phyloP scores from a whole-genome alignment of 148 eudicot genomes.

The Heliamphora exappendiculata region DNA sequence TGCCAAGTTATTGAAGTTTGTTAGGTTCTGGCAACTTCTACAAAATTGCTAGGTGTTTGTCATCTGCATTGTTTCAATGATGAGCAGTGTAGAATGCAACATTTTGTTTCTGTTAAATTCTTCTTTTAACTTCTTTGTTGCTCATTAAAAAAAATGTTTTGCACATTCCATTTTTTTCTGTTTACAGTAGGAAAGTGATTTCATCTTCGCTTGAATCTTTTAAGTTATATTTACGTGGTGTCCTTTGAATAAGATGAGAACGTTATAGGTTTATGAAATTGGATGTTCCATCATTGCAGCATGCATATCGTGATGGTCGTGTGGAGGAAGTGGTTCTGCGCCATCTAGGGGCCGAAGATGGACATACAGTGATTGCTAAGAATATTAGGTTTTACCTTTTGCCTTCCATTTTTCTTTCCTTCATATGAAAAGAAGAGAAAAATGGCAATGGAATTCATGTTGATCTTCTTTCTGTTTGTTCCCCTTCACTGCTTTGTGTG shows the following conservation, averaged over 20 bases:
- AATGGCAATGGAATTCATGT: not conserved
- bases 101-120: not conserved
- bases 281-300: conserved; percentile 33
- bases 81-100: not conserved
- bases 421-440: too few species aligned
- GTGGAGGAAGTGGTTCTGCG: conserved; percentile 74
- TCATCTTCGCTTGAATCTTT: not conserved
- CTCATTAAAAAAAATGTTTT: not conserved
- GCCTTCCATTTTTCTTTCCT: not conserved
- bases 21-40: not conserved
- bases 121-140: not conserved
- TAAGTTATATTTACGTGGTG: not conserved
- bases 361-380: conserved; percentile 62
- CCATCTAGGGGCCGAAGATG: conserved; percentile 76
- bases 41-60: not conserved
- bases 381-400: conserved; percentile 42
- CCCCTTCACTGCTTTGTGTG: not conserved
- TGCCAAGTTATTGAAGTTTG: too few species aligned
- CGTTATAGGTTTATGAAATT: not conserved
- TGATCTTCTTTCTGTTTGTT: not conserved
- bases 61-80: not conserved
- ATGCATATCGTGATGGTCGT: conserved; percentile 75
- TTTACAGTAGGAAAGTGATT: not conserved
- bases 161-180: not conserved
- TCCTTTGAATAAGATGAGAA: conserved; percentile 7